A percentile compares a stretch with the other conserved stretches of the same genome.
Evolutionary conservation across 495 filamentous ascomycete species (phyloP).

Genomic region (Trichoderma reesei): DNA sequence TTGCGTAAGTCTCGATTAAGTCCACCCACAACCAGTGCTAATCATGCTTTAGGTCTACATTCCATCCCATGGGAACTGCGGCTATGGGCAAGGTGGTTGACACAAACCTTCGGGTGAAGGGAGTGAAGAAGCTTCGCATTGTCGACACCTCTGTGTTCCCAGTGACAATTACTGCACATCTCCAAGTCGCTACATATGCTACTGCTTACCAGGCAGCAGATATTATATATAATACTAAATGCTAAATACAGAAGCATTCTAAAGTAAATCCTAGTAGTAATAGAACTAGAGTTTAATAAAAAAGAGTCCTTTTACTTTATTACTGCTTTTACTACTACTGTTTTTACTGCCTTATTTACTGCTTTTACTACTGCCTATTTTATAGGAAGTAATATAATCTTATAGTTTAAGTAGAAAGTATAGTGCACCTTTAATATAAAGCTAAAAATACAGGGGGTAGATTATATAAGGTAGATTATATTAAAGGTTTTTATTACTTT

Average conservation of each 20-base stretch:
- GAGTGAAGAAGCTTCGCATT: conserved; percentile 29
- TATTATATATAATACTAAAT: conserved; percentile 14
- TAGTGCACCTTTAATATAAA: too few relatives aligned
- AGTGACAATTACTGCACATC: conserved; percentile 23
- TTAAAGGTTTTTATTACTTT: too few relatives aligned
- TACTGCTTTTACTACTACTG: too few relatives aligned
- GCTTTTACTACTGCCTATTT: too few relatives aligned
- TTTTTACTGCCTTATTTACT: too few relatives aligned
- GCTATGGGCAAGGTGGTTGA: conserved; percentile 36
- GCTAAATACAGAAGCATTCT: not conserved
- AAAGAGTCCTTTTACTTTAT: too few relatives aligned
- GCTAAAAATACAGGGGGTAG: too few relatives aligned
- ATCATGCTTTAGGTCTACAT: conserved; percentile 10
- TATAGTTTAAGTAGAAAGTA: too few relatives aligned
- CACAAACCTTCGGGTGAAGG: conserved; percentile 26
- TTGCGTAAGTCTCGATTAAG: conserved; percentile 10
- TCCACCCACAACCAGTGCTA: not conserved
- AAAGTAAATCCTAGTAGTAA: not conserved
- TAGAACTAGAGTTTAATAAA: too few relatives aligned
- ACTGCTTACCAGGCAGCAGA: conserved; percentile 28
- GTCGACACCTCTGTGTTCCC: conserved; percentile 34
- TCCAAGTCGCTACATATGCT: conserved; percentile 28
- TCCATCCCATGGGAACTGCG: conserved; percentile 25
- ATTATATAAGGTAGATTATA: too few relatives aligned
- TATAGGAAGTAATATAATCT: too few relatives aligned